phyloP scores from a whole-genome alignment of 441 rosid genomes.

The Brassica balearica region DNA sequence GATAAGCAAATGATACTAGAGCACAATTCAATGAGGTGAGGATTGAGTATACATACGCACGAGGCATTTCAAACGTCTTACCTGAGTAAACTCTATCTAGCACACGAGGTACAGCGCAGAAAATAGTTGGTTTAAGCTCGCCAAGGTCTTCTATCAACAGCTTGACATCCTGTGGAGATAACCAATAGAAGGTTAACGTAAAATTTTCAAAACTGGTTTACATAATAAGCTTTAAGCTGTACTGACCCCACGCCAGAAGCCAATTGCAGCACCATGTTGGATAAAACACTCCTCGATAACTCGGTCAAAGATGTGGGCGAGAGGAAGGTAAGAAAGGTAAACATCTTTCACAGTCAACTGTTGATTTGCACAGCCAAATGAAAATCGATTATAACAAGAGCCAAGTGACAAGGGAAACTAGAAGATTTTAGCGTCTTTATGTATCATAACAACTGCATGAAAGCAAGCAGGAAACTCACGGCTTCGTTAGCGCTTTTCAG shows the following conservation, averaged over 20 bases:
- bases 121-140: conserved; percentile 88
- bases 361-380: conserved; percentile 27
- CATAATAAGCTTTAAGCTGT: conserved; percentile 8
- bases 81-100: conserved; percentile 86
- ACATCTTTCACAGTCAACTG: conserved; percentile 82
- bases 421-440: background rate
- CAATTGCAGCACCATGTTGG: conserved; percentile 81
- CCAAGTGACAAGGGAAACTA: background rate
- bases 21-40: background rate
- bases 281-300: conserved; percentile 89
- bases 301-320: conserved; percentile 96
- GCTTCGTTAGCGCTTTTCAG: conserved; percentile 68
- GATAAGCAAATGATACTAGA: conserved; percentile 12
- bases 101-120: conserved; percentile 98
- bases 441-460: conserved; percentile 6
- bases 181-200: conserved; percentile 22
- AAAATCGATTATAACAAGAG: background rate
- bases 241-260: conserved; percentile 82
- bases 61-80: conserved; percentile 39
- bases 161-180: conserved; percentile 76
- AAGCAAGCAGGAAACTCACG: conserved; percentile 50
- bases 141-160: conserved; percentile 88
- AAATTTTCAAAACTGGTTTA: conserved; percentile 6
- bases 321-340: conserved; percentile 93
- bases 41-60: background rate